Evolutionary conservation across 768 basidiomycete species (phyloP).

Genomic region (Lentinula sp.): DNA sequence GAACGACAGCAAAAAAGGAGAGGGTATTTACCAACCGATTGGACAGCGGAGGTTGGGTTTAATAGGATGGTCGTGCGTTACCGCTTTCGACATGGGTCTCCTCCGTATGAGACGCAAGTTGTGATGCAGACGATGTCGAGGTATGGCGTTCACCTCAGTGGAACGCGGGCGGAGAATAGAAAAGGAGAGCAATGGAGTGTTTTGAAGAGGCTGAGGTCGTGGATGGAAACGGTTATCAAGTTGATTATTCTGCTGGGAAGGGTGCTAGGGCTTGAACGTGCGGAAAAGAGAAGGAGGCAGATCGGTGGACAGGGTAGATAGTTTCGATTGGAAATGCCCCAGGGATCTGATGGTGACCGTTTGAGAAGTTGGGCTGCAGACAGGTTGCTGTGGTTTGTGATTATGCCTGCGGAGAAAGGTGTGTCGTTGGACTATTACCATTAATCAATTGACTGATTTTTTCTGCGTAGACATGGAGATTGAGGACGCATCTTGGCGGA

Average conservation of each 20-base stretch:
- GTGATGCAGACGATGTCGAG: background rate
- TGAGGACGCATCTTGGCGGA: slow-evolving; percentile 1
- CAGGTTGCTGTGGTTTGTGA: background rate
- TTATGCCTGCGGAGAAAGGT: background rate
- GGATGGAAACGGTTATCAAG: no score
- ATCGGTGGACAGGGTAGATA: background rate
- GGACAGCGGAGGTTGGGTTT: background rate
- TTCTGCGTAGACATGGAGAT: background rate
- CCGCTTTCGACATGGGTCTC: background rate
- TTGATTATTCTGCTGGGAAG: background rate
- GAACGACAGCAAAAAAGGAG: background rate
- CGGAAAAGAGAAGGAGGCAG: background rate
- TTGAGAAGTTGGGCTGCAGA: background rate
- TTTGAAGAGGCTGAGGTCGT: background rate
- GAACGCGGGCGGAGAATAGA: background rate
- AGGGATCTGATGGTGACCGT: background rate
- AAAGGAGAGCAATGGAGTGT: background rate
- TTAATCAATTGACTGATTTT: background rate
- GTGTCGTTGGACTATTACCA: background rate
- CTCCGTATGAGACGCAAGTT: background rate
- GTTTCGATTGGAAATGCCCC: background rate
- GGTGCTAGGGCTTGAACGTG: slow-evolving; percentile 3
- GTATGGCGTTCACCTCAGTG: background rate
- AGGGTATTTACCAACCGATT: background rate
- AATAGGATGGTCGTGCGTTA: background rate